Conservation (phyloP, 495 filamentous ascomycete species). For the Neurospora tetrasperma region DNA sequence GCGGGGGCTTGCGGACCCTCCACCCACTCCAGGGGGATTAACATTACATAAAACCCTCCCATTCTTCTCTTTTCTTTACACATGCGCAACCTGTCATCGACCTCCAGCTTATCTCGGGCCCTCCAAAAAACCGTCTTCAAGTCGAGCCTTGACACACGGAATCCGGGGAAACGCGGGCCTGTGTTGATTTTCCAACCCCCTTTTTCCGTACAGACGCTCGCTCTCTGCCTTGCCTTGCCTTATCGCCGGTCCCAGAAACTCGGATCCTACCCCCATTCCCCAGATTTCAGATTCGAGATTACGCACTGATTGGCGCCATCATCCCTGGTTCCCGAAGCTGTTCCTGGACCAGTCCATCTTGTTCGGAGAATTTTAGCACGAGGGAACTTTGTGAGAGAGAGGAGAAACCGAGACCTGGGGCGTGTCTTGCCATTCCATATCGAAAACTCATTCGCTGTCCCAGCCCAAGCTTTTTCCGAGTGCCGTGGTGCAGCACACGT, state of each 20-base stretch:
- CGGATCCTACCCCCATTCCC: conserved; percentile 28
- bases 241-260: conserved; percentile 34
- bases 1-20: conserved; percentile 20
- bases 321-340: conserved; percentile 15
- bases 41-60: conserved; percentile 47
- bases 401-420: not conserved
- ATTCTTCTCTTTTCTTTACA: conserved; percentile 38
- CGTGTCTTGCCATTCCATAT: not conserved
- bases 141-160: conserved; percentile 26
- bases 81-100: conserved; percentile 35
- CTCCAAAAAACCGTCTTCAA: conserved; percentile 26
- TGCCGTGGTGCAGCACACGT: not conserved
- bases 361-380: conserved; percentile 15
- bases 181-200: conserved; percentile 17
- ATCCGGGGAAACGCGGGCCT: conserved; percentile 20
- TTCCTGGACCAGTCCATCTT: conserved; percentile 11
- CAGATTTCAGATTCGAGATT: conserved; percentile 31
- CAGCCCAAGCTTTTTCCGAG: no score
- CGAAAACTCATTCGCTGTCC: not conserved
- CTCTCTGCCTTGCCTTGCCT: conserved; percentile 10
- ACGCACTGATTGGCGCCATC: conserved; percentile 39
- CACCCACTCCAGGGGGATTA: conserved; percentile 31
- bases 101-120: conserved; percentile 33
- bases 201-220: conserved; percentile 1
- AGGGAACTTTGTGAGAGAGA: not conserved